Percentiles rank a stretch among this genome's conserved stretches.
phyloP scores from a whole-genome alignment of 257 asterid species.

The Nemophila menziesii region DNA sequence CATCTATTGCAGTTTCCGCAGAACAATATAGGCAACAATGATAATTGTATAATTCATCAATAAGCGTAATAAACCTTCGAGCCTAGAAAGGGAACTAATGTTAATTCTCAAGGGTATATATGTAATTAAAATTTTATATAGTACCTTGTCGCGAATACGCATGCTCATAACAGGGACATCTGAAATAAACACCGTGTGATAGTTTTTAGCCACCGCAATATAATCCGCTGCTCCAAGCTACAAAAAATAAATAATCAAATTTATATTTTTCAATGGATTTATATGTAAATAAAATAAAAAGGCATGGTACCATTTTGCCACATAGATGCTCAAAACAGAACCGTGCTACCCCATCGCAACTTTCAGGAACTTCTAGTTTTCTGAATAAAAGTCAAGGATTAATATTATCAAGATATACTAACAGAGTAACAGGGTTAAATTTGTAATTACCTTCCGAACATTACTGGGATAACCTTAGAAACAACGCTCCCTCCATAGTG shows the following conservation, averaged over 20 bases:
- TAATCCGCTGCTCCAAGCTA: conserved; percentile 98
- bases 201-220: conserved; percentile 70
- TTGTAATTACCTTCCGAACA: conserved; percentile 75
- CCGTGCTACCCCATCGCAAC: conserved; percentile 80
- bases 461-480: conserved; percentile 67
- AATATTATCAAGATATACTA: conserved; percentile 8
- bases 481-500: conserved; percentile 38
- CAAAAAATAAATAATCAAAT: no score
- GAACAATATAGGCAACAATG: conserved; percentile 78
- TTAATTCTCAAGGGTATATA: no score
- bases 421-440: neutral
- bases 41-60: conserved; percentile 94
- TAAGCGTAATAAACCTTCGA: conserved; percentile 83
- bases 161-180: conserved; percentile 91
- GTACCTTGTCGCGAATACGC: conserved; percentile 97
- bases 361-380: conserved; percentile 65
- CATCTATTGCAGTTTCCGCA: conserved; percentile 67
- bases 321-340: conserved; percentile 78
- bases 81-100: conserved; percentile 40
- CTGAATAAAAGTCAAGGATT: conserved; percentile 27
- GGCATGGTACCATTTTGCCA: conserved; percentile 61
- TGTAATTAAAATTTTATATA: no score
- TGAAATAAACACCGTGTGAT: conserved; percentile 78
- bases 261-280: no score
- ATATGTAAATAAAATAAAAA: neutral